phyloP scores from a whole-genome alignment of 2,329 filamentous ascomycete genomes.

The Pseudogymnoascus sp. region DNA sequence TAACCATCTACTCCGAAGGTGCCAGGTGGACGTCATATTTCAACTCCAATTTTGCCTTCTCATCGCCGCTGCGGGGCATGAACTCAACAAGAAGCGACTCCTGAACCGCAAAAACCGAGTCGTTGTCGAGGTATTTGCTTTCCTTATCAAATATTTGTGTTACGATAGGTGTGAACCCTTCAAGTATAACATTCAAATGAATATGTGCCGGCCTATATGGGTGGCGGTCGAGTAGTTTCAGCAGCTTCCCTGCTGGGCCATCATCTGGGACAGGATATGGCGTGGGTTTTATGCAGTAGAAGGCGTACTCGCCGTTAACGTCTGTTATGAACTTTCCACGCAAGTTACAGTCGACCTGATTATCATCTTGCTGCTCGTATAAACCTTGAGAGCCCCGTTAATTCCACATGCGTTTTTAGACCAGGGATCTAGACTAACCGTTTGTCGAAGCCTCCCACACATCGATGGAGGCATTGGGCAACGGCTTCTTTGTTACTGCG shows the following conservation, averaged over 20 bases:
- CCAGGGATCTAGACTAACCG: slow-evolving; percentile 13
- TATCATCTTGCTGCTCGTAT: slow-evolving; percentile 53
- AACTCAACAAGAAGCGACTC: slow-evolving; percentile 43
- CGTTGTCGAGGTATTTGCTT: slow-evolving; percentile 51
- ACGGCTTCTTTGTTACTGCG: slow-evolving; percentile 44
- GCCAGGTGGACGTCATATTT: slow-evolving; percentile 25
- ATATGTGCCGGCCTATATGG: slow-evolving; percentile 56
- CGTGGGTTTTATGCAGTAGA: slow-evolving; percentile 41
- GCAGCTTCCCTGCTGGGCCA: slow-evolving; percentile 45
- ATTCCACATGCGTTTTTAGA: not conserved
- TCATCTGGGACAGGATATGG: slow-evolving; percentile 28
- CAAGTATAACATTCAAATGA: slow-evolving; percentile 42
- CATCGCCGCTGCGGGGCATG: slow-evolving; percentile 34
- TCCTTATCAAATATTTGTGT: slow-evolving; percentile 69
- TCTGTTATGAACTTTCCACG: slow-evolving; percentile 54
- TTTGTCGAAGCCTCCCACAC: slow-evolving; percentile 59
- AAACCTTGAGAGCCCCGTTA: slow-evolving; percentile 17
- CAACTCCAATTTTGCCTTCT: slow-evolving; percentile 26
- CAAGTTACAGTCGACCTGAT: slow-evolving; percentile 53
- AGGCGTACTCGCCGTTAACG: slow-evolving; percentile 44
- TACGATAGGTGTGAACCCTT: slow-evolving; percentile 55
- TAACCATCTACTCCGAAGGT: not conserved
- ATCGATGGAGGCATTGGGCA: slow-evolving; percentile 48
- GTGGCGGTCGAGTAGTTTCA: slow-evolving; percentile 51
- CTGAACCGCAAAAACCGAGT: slow-evolving; percentile 46